Percentiles rank a stretch among this genome's conserved stretches.
Evolutionary conservation across 805 yeast species (phyloP).

Genomic region (Lachancea sp.): DNA sequence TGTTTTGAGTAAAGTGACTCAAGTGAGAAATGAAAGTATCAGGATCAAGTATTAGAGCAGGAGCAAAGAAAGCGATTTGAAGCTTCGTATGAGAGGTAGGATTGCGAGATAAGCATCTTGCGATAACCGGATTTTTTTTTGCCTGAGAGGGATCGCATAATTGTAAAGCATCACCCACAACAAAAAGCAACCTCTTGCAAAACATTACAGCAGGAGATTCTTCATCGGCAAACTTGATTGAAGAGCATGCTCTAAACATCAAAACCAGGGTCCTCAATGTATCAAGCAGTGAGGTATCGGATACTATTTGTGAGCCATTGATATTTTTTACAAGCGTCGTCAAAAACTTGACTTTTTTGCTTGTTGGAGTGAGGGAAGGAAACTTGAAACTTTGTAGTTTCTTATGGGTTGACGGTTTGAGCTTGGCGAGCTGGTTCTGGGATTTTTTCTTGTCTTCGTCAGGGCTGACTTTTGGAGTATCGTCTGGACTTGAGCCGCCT

Average conservation of each 20-base stretch:
- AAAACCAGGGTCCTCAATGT: slow-evolving; percentile 19
- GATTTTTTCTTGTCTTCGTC: slow-evolving; percentile 12
- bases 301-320: slow-evolving; percentile 20
- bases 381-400: slow-evolving; percentile 21
- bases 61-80: slow-evolving; percentile 28
- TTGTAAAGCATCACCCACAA: slow-evolving; percentile 9
- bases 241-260: slow-evolving; percentile 6
- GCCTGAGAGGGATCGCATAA: slow-evolving; percentile 13
- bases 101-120: slow-evolving; percentile 16
- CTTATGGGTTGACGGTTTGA: slow-evolving; percentile 2
- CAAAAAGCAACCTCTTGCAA: slow-evolving; percentile 6
- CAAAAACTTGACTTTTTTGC: slow-evolving; percentile 23
- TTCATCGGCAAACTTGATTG: slow-evolving; percentile 4
- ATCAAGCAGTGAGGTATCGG: slow-evolving; percentile 23
- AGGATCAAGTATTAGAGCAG: slow-evolving; percentile 30
- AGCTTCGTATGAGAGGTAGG: slow-evolving; percentile 17
- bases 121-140: slow-evolving; percentile 13
- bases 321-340: slow-evolving; percentile 23
- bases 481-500: slow-evolving; percentile 1
- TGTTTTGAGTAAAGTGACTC: slow-evolving; percentile 13
- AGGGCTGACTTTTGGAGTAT: neutral
- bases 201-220: slow-evolving; percentile 8
- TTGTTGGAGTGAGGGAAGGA: slow-evolving; percentile 12
- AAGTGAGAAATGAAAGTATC: slow-evolving; percentile 26
- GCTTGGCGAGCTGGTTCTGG: slow-evolving; percentile 3